Conservation (phyloP, 139 green algal species). For the Trebouxia sp. region DNA sequence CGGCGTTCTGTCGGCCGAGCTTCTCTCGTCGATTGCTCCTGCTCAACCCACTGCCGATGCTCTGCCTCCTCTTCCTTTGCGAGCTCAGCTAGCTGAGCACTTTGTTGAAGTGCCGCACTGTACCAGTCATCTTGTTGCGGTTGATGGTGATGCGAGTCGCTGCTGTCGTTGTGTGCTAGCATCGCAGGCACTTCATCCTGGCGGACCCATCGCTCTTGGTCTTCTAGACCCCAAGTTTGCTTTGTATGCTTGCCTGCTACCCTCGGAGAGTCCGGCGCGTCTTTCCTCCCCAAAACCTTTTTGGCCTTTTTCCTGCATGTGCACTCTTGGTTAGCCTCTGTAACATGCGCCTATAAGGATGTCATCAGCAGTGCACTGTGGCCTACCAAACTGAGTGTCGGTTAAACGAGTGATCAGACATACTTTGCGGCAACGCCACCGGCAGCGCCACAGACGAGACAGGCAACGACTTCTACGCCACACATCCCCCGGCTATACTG, state of each 20-base stretch:
- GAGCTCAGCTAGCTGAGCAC: neutral
- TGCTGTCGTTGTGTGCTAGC: neutral
- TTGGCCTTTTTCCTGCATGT: neutral
- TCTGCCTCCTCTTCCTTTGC: neutral
- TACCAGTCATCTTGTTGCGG: constrained; percentile 1
- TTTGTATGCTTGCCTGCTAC: neutral
- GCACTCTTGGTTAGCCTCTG: too few relatives aligned
- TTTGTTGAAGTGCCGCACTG: neutral
- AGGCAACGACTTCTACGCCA: neutral
- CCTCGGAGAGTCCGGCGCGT: neutral
- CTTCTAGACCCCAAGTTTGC: neutral
- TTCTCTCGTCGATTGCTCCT: neutral
- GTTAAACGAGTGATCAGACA: neutral
- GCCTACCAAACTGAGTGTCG: too few relatives aligned
- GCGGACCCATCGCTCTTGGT: constrained; percentile 4
- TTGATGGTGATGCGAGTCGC: neutral
- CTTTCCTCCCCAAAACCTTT: neutral
- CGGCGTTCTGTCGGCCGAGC: neutral
- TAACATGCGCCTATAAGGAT: neutral
- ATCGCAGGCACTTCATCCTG: neutral
- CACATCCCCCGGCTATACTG: neutral
- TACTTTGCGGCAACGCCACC: neutral
- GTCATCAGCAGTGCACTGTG: too few relatives aligned
- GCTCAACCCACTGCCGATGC: neutral
- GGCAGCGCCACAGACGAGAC: neutral